A percentile compares a stretch with the other conserved stretches of the same genome.
Conservation (phyloP, 208 protist species). For the Tritrichomonas musculus region DNA sequence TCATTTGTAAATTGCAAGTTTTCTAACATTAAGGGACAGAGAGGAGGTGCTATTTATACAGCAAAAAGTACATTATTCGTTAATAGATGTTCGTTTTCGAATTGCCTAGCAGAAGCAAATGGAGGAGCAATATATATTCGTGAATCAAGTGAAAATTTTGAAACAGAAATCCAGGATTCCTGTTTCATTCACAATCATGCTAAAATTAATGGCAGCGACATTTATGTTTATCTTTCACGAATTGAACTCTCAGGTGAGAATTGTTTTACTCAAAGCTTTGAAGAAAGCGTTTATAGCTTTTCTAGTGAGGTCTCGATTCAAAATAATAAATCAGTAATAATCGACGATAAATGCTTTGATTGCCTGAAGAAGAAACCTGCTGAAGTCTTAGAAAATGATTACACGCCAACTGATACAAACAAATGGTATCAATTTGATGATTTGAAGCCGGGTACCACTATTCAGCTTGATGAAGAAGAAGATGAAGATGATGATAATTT, state of each 20-base stretch:
- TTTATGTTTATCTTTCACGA: not conserved
- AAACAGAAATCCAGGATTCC: not conserved
- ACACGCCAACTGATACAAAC: not conserved
- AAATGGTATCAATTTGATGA: not conserved
- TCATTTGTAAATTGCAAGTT: not conserved
- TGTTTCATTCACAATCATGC: not conserved
- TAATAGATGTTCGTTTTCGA: not conserved
- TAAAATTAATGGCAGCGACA: not conserved
- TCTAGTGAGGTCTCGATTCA: no score
- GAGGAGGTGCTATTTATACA: slow-evolving; percentile 2
- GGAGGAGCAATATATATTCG: not conserved
- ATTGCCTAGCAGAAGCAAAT: not conserved
- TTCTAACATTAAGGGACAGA: not conserved
- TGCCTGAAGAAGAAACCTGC: not conserved
- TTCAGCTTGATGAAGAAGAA: not conserved
- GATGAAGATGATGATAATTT: no score
- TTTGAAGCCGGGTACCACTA: not conserved
- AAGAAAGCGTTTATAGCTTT: not conserved
- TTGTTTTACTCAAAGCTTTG: not conserved
- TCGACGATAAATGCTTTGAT: not conserved
- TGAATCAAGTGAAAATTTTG: not conserved
- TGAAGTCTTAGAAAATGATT: not conserved
- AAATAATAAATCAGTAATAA: no score
- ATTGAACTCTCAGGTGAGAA: not conserved
- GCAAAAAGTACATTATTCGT: not conserved